Conservation (phyloP, 768 basidiomycete species). For the Saitozyma sp. region DNA sequence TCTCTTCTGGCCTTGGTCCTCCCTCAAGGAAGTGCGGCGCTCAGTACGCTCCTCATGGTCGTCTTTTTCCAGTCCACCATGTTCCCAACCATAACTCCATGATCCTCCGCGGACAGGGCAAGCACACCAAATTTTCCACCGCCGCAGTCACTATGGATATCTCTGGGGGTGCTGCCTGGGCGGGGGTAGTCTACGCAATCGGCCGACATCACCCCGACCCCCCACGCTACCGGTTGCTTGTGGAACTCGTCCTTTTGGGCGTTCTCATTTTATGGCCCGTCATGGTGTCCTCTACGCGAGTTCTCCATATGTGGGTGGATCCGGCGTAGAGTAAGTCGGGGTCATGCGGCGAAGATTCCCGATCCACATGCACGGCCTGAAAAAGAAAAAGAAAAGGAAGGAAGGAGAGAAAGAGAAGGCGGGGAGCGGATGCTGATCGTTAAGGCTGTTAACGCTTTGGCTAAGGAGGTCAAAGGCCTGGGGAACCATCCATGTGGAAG, state of each 20-base stretch:
- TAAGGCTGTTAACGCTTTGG: too few species aligned
- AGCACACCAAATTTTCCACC: constrained; percentile 38
- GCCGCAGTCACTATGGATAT: constrained; percentile 36
- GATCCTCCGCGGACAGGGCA: constrained; percentile 37
- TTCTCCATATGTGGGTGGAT: constrained; percentile 13
- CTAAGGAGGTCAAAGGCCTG: too few species aligned
- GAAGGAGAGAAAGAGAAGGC: too few species aligned
- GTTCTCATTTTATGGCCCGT: constrained; percentile 14
- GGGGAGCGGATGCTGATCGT: too few species aligned
- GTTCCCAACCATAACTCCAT: constrained; percentile 48
- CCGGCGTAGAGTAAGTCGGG: too few species aligned
- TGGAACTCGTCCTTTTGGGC: constrained; percentile 9
- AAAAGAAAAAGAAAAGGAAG: too few species aligned
- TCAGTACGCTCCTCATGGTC: constrained; percentile 31
- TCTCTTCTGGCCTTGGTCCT: constrained; percentile 29
- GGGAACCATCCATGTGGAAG: too few species aligned
- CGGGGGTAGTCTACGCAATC: constrained; percentile 33
- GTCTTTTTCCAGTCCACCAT: constrained; percentile 46
- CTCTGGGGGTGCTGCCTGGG: constrained; percentile 33
- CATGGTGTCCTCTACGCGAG: constrained; percentile 1
- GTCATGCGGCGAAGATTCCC: too few species aligned
- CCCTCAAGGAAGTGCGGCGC: constrained; percentile 13
- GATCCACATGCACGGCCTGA: too few species aligned
- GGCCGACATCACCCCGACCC: constrained; percentile 9
- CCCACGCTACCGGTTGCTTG: constrained; percentile 5